Evolutionary conservation across 345 rosid species (phyloP).

Genomic region (Moricandia arvensis): DNA sequence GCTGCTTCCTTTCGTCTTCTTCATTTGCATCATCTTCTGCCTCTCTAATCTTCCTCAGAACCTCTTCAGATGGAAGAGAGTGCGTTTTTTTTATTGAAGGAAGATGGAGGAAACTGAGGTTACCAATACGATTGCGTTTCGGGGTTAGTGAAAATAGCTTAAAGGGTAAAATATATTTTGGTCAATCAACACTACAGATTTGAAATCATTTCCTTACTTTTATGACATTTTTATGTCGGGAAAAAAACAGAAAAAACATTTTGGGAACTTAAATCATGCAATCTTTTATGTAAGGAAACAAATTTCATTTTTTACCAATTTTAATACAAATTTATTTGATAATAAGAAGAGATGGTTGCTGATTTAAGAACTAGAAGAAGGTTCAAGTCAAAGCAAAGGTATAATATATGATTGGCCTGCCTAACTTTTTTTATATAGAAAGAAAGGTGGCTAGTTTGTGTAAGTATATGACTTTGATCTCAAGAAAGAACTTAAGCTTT

Average conservation of each 20-base stretch:
- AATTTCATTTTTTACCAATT: neutral
- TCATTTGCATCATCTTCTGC: slow-evolving; percentile 9
- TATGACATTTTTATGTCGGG: neutral
- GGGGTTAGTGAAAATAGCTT: neutral
- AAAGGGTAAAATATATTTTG: neutral
- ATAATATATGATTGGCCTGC: neutral
- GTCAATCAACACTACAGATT: neutral
- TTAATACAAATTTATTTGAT: neutral
- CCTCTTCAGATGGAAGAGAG: slow-evolving; percentile 24
- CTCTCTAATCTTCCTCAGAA: slow-evolving; percentile 3
- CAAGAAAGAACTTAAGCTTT: slow-evolving; percentile 17
- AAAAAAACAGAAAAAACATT: neutral
- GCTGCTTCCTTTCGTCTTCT: slow-evolving; percentile 40
- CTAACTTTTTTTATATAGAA: neutral
- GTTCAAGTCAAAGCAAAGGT: slow-evolving; percentile 27
- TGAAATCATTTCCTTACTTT: neutral
- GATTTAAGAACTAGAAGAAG: neutral
- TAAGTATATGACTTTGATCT: slow-evolving; percentile 10
- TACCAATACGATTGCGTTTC: slow-evolving; percentile 15
- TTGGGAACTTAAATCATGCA: neutral
- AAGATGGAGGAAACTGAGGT: neutral
- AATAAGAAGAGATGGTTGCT: neutral
- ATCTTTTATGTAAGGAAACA: no score
- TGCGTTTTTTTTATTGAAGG: neutral
- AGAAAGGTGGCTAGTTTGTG: neutral